Conservation (phyloP, 371 early-diverging fungal genomes). For the Mucor irregularis region DNA sequence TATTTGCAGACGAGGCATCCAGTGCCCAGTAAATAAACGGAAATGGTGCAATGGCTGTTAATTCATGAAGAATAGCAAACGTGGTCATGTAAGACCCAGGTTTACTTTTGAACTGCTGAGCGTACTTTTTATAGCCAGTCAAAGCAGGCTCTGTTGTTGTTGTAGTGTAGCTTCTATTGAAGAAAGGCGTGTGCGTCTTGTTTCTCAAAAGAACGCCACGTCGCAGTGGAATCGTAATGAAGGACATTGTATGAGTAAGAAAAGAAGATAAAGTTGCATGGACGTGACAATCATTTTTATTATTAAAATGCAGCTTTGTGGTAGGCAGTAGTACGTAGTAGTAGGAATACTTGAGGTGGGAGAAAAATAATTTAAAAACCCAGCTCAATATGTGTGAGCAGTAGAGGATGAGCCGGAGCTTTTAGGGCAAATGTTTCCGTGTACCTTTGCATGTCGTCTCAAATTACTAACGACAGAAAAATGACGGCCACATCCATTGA, state of each 20-base stretch:
- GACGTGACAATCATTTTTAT: no score
- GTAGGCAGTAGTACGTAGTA: no score
- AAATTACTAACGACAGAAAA: slow-evolving; percentile 41
- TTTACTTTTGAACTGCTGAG: slow-evolving; percentile 65
- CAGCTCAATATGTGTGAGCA: not conserved
- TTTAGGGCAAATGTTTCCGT: slow-evolving; percentile 2
- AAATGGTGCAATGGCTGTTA: slow-evolving; percentile 86
- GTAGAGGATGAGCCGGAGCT: slow-evolving; percentile 2
- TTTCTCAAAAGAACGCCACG: no score
- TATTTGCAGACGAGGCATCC: slow-evolving; percentile 46
- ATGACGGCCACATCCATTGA: slow-evolving; percentile 31
- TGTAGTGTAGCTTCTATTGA: no score
- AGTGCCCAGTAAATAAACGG: slow-evolving; percentile 74
- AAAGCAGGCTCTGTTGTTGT: not conserved
- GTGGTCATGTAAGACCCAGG: slow-evolving; percentile 81
- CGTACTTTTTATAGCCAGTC: slow-evolving; percentile 41
- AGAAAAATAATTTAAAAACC: no score
- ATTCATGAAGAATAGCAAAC: slow-evolving; percentile 86
- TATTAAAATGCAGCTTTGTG: no score
- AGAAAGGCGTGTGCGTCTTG: no score
- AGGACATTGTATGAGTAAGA: no score
- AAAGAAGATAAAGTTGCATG: no score
- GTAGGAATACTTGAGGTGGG: no score
- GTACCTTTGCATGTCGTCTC: slow-evolving; percentile 37
- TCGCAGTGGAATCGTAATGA: no score